Conservation (phyloP, 495 filamentous ascomycete species). For the Jackrogersella minutella region DNA sequence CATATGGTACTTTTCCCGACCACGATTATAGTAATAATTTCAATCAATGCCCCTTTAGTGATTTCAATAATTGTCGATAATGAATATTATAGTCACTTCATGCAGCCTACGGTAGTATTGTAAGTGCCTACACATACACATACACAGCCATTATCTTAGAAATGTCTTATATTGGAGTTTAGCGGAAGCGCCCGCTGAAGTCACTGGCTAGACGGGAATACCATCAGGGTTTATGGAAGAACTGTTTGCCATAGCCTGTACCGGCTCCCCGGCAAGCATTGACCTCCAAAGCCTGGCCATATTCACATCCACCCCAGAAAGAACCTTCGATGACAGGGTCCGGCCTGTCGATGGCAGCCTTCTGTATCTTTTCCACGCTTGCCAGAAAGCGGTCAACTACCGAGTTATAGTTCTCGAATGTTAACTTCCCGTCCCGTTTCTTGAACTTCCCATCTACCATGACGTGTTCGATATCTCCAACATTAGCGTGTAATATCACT, state of each 20-base stretch:
- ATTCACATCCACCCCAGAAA: slow-evolving; percentile 34
- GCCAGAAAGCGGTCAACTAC: slow-evolving; percentile 44
- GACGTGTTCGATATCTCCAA: slow-evolving; percentile 58
- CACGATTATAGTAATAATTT: no score
- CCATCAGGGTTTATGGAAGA: slow-evolving; percentile 1
- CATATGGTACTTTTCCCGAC: no score
- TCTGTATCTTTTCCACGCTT: slow-evolving; percentile 45
- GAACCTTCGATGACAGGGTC: slow-evolving; percentile 25
- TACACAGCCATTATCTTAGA: no score
- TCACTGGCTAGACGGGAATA: not conserved
- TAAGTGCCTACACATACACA: not conserved
- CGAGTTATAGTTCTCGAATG: slow-evolving; percentile 35
- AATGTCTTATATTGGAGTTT: not conserved
- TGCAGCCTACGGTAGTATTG: not conserved
- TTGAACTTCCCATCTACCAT: slow-evolving; percentile 56
- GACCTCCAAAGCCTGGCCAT: slow-evolving; percentile 27
- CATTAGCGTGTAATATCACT: slow-evolving; percentile 58
- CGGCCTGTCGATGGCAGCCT: slow-evolving; percentile 17
- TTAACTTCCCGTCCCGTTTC: slow-evolving; percentile 50
- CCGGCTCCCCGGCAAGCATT: slow-evolving; percentile 31
- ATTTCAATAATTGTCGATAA: no score
- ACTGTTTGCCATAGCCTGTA: slow-evolving; percentile 43
- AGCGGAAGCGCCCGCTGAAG: not conserved
- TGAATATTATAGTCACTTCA: no score
- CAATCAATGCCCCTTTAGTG: no score